Base-by-base conservation (phyloP, 371 early-diverging fungal genomes). In the Smittium culicis region DNA sequence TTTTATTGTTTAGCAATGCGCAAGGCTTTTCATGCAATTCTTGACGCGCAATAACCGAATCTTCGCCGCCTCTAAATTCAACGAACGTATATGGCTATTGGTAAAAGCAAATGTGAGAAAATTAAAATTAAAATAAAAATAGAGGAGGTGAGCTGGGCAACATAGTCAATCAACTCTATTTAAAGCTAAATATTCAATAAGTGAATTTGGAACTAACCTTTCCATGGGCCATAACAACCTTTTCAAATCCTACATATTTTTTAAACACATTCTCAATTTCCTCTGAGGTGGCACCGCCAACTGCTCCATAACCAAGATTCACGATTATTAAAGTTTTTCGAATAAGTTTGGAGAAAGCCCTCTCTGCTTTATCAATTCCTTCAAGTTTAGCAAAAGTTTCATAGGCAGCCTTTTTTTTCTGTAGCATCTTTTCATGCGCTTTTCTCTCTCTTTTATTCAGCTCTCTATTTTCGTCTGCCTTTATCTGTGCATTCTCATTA, bases 61-160 rank as follows among this genome's bases (percentile, higher is more conserved):
- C 68, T 54, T 65, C 63, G 65, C 66, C 57, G 27, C 62, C 66
- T 24, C 62, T 35, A 62, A 74, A 74, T 20, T 68, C 32, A 5
- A 65, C 73, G 59, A 74, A 73, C 25, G 64, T 73, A 63, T 70
- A 74, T n/a, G 74, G 74, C 68, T 68, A 65, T 45, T 14, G 20
- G 45, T 8, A 45, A 8, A 45, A 14, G 8, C 20, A 45, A 14
- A 14, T 45, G 45, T 8, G 45, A 45, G 20, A 45, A 14, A 45
- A 45, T 45, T 14, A 45, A 45, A 45, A n/a, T n/a, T n/a, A n/a
- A n/a, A n/a, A n/a, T n/a, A n/a, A n/a, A n/a, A n/a, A n/a, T n/a
- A n/a, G n/a, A n/a, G n/a, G n/a, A n/a, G n/a, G n/a, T n/a, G n/a
- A n/a, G n/a, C n/a, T n/a, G n/a, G n/a, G 24, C 24, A 24, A 55